Conservation (phyloP, 2,329 filamentous ascomycete species). For the Diaporthe aspalathi region DNA sequence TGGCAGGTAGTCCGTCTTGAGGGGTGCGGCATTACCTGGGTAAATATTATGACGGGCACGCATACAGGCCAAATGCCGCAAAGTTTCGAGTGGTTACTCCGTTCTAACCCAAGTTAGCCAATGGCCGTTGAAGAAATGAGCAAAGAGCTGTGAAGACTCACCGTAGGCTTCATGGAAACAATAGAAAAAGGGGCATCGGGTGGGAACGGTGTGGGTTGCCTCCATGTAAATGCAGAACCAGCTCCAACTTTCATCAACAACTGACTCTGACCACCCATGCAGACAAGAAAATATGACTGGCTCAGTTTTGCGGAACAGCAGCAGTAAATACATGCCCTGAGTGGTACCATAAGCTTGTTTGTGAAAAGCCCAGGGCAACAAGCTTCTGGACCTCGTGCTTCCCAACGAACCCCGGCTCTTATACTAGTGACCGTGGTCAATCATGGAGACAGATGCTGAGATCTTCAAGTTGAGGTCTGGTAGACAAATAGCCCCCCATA, state of each 20-base stretch:
- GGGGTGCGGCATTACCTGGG: neutral
- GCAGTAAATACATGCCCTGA: neutral
- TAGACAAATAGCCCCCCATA: no score
- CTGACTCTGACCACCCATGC: conserved; percentile 6
- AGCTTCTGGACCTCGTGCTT: no score
- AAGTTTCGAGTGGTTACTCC: neutral
- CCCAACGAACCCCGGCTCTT: no score
- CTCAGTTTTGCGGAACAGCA: no score
- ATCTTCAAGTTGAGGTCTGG: no score
- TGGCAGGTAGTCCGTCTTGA: neutral
- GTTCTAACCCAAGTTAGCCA: neutral
- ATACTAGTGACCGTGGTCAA: no score
- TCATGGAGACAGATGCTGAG: no score
- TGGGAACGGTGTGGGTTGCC: conserved; percentile 7
- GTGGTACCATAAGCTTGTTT: no score
- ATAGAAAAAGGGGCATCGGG: neutral
- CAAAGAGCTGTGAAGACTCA: neutral
- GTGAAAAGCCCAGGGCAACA: no score
- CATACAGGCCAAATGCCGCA: neutral
- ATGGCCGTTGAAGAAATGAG: neutral
- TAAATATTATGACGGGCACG: neutral
- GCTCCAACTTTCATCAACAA: neutral
- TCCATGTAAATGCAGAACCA: neutral
- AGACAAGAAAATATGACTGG: neutral
- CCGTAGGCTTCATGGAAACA: neutral